These are phyloP conservation scores for Debaryomyces coudertii DNA, from an alignment of 1,139 yeast species.

Conservation along the genomic window DNA sequence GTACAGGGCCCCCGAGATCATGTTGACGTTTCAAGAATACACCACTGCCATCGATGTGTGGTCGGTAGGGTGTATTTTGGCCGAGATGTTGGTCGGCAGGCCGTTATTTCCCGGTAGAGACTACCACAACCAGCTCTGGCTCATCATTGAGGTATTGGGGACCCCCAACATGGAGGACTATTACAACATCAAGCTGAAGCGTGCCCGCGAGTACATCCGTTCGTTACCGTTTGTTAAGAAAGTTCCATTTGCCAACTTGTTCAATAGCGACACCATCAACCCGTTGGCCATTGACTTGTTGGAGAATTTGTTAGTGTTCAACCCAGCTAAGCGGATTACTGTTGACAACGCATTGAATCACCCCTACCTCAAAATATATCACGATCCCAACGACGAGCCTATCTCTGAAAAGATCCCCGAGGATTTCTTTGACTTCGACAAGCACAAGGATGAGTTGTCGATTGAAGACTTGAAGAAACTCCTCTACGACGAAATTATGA, in stretches of 20 bases:
- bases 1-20: constrained; percentile 97
- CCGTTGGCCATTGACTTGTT: constrained; percentile 67
- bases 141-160: constrained; percentile 87
- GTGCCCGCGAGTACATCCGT: constrained; percentile 86
- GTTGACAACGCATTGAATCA: constrained; percentile 68
- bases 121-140: constrained; percentile 84
- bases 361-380: constrained; percentile 66
- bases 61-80: constrained; percentile 95
- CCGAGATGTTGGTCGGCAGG: constrained; percentile 84
- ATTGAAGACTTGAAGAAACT: constrained; percentile 52
- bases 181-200: constrained; percentile 72
- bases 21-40: constrained; percentile 91
- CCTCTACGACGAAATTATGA: constrained; percentile 60
- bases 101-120: constrained; percentile 96
- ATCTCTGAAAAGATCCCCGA: constrained; percentile 57
- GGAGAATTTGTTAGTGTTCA: constrained; percentile 60
- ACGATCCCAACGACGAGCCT: constrained; percentile 76
- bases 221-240: constrained; percentile 65
- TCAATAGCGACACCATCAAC: constrained; percentile 35
- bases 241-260: constrained; percentile 44
- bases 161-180: constrained; percentile 86
- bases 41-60: constrained; percentile 95
- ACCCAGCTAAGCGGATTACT: constrained; percentile 64
- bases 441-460: constrained; percentile 52
- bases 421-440: constrained; percentile 67